These are phyloP conservation scores for Raddia guianensis DNA, from an alignment of 176 grass and related monocot species.

Conservation along the genomic window DNA sequence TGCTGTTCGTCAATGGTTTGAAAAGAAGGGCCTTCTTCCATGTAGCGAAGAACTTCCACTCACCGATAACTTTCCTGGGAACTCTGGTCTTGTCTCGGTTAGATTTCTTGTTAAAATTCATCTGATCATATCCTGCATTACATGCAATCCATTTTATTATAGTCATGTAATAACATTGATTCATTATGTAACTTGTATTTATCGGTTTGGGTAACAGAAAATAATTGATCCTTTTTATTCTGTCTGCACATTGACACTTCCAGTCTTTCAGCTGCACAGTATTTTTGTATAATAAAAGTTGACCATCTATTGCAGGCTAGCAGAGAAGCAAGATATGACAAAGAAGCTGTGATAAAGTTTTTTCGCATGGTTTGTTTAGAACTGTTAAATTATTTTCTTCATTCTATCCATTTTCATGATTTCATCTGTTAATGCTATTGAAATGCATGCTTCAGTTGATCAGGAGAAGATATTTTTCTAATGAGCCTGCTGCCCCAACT, in stretches of 20 bases:
- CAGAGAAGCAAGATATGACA: constrained; percentile 86
- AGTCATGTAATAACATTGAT: neutral
- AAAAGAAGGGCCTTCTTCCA: constrained; percentile 83
- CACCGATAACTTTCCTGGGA: constrained; percentile 82
- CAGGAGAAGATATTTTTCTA: constrained; percentile 89
- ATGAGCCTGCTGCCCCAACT: constrained; percentile 69
- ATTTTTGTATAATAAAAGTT: neutral
- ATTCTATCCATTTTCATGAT: constrained; percentile 13
- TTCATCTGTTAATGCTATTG: constrained; percentile 32
- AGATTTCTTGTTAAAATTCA: constrained; percentile 43
- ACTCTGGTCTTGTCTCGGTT: constrained; percentile 73
- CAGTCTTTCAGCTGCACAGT: neutral
- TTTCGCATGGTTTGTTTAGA: constrained; percentile 77
- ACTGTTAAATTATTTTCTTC: constrained; percentile 15
- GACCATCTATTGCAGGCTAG: constrained; percentile 52
- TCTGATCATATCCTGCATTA: neutral
- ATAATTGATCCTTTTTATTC: neutral
- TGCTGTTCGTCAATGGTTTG: constrained; percentile 84
- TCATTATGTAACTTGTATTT: neutral
- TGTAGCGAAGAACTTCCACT: constrained; percentile 84
- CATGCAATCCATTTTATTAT: constrained; percentile 6
- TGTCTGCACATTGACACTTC: neutral
- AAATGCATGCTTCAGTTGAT: constrained; percentile 73
- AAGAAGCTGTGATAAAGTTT: constrained; percentile 91
- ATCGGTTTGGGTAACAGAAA: neutral